Evolutionary conservation across 768 basidiomycete genomes (phyloP), one percentile per base, ranked within the genome.

Genomic region (Serendipita vermifera): DNA sequence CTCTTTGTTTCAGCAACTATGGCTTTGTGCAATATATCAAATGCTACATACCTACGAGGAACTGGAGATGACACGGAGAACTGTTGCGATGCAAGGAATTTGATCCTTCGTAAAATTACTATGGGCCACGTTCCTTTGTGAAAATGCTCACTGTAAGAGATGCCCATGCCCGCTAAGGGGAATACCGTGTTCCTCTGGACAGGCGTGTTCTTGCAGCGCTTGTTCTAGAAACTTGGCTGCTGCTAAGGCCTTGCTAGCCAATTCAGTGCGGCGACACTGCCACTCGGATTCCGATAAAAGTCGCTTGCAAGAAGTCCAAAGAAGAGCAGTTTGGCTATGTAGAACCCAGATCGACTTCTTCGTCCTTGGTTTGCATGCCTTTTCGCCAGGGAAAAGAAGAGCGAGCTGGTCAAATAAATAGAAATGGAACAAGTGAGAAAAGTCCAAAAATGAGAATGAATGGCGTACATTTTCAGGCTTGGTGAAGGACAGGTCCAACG

Each of bases 331-430:
- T 7, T 29, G 20, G 46, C 46, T 26, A n/a, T 51, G 46, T 5
- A 51, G 46, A 22, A 29, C 46, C 46, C 46, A 51, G 32, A 51
- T 51, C 15, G 46, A 51, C 5, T 51, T 29, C 27, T 51, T 51
- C 4, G 20, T 26, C 31, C 46, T n/a, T n/a, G n/a, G n/a, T n/a
- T n/a, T 51, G 15, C 22, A 20, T 29, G 32, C 31, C 27, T 51
- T 51, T 29, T 51, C 46, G 15, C 46, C 46, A 20, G 46, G 46
- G 29, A 51, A 29, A 5, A 51, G 27, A 9, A 51, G 29, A 22
- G 46, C 46, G 32, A 51, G 24, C 46, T 51, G 32, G 22, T 22
- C 22, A n/a, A 36, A 36, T 20, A n/a, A 51, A 26, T 13, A 51
- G 46, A 51, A n/a, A n/a, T n/a, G n/a, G n/a, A n/a, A n/a, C n/a